phyloP scores from a whole-genome alignment of 2,329 filamentous ascomycete genomes.

The Aspergillus fijiensis region DNA sequence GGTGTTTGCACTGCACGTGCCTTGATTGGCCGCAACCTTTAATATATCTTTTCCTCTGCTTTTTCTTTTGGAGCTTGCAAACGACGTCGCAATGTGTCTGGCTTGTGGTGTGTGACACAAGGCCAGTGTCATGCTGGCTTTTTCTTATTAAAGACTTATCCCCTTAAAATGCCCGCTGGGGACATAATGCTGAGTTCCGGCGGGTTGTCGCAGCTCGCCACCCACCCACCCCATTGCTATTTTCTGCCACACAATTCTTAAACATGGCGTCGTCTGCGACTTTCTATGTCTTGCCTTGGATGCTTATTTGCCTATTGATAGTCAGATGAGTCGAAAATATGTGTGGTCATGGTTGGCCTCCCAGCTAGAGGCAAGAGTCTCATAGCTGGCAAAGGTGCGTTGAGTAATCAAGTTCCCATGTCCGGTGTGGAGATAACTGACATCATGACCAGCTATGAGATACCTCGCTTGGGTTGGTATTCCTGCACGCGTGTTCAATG shows the following conservation, averaged over 20 bases:
- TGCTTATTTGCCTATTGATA: constrained; percentile 54
- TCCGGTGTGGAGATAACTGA: not conserved
- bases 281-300: not conserved
- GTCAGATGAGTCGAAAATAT: constrained; percentile 95
- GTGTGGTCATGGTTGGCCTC: constrained; percentile 97
- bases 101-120: not conserved
- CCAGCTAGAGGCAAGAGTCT: constrained; percentile 95
- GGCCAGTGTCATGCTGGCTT: not conserved
- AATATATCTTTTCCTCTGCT: not conserved
- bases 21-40: not conserved
- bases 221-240: not conserved
- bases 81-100: not conserved
- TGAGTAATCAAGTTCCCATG: not conserved
- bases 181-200: not conserved
- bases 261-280: not conserved
- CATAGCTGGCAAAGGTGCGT: constrained; percentile 90
- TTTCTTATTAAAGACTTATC: not conserved
- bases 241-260: not conserved
- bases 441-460: constrained; percentile 66
- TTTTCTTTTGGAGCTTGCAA: too few species aligned
- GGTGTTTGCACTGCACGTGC: not conserved
- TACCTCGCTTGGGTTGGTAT: constrained; percentile 98
- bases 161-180: not conserved
- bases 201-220: not conserved
- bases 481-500: constrained; percentile 91